Evolutionary conservation across 257 asterid species (phyloP).

Genomic region (Solanum bulbocastanum): DNA sequence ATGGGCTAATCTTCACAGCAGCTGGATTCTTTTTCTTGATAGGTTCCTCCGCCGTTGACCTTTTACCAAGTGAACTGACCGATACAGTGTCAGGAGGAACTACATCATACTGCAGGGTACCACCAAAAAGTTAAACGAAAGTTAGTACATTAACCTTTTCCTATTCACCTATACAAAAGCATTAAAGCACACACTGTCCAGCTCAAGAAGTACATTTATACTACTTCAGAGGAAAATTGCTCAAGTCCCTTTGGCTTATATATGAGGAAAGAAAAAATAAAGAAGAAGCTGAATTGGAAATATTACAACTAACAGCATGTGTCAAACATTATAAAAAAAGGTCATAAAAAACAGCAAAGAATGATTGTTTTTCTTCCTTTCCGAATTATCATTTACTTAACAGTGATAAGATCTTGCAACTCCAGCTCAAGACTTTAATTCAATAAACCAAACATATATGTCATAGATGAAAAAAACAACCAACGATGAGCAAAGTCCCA

Average conservation of each 20-base stretch:
- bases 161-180: neutral
- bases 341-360: neutral
- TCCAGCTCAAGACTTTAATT: neutral
- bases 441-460: neutral
- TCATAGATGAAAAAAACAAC: neutral
- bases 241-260: neutral
- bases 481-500: neutral
- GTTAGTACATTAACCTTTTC: neutral
- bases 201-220: neutral
- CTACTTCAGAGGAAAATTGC: neutral
- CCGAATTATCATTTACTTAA: neutral
- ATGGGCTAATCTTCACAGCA: conserved; percentile 90
- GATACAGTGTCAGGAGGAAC: conserved; percentile 81
- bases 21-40: conserved; percentile 62
- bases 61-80: conserved; percentile 77
- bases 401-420: neutral
- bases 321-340: neutral
- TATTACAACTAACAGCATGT: neutral
- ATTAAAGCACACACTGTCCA: neutral
- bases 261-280: neutral
- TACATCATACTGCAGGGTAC: conserved; percentile 59
- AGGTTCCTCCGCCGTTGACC: conserved; percentile 45
- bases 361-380: neutral
- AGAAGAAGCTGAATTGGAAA: neutral
- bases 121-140: neutral